Evolutionary conservation across 805 yeast genomes (phyloP).

Genomic region (Myxozyma neotropica): DNA sequence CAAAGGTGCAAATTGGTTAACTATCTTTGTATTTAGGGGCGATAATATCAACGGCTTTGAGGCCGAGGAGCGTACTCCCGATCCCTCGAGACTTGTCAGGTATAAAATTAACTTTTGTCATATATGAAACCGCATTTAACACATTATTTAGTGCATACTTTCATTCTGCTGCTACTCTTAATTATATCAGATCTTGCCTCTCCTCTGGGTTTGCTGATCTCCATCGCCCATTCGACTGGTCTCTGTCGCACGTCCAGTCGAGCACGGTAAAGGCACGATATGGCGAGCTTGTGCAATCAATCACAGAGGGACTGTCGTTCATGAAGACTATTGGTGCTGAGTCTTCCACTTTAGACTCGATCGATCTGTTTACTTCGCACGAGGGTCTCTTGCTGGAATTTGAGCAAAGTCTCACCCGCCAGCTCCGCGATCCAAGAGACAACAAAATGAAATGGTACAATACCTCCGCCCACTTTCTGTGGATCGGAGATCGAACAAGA

Average conservation of each 20-base stretch:
- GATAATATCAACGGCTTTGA: conserved; percentile 51
- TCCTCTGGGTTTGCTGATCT: conserved; percentile 48
- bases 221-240: conserved; percentile 48
- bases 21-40: too few species aligned
- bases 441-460: conserved; percentile 42
- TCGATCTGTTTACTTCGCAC: conserved; percentile 48
- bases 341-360: conserved; percentile 38
- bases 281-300: conserved; percentile 43
- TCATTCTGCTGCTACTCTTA: conserved; percentile 51
- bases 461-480: conserved; percentile 49
- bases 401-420: conserved; percentile 48
- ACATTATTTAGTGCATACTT: conserved; percentile 43
- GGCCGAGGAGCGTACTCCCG: conserved; percentile 45
- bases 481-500: conserved; percentile 51
- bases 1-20: too few species aligned
- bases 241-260: conserved; percentile 46
- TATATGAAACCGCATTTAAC: not conserved
- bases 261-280: conserved; percentile 46
- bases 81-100: conserved; percentile 46
- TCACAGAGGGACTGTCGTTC: conserved; percentile 45
- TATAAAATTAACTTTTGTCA: not conserved
- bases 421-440: conserved; percentile 36
- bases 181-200: conserved; percentile 45
- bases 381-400: conserved; percentile 49
- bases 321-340: conserved; percentile 48